phyloP scores from a whole-genome alignment of 306 rosid species.

The Cucurbita argyrosperma region DNA sequence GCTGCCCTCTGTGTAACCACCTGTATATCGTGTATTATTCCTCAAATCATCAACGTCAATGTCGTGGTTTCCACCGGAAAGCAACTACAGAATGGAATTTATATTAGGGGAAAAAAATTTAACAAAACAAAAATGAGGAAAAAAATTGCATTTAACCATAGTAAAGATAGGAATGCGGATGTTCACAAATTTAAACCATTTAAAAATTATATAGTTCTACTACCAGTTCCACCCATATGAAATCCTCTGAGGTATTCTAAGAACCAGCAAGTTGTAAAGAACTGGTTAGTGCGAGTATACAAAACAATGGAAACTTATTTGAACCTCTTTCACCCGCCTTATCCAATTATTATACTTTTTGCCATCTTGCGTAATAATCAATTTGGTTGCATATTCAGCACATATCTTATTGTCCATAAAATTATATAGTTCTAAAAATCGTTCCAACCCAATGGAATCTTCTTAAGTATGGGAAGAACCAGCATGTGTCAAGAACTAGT shows the following conservation, averaged over 20 bases:
- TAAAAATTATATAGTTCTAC: neutral
- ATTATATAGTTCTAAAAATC: neutral
- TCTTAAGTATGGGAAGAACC: neutral
- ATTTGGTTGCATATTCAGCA: neutral
- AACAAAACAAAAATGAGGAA: neutral
- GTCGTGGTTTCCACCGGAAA: slow-evolving; percentile 94
- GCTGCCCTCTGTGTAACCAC: slow-evolving; percentile 81
- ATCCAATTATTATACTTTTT: neutral
- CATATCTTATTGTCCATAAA: neutral
- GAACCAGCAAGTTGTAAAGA: neutral
- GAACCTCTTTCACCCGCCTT: neutral
- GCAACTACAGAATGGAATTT: slow-evolving; percentile 44
- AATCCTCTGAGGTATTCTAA: neutral
- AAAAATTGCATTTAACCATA: neutral
- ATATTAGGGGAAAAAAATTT: neutral
- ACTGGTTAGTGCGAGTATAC: neutral
- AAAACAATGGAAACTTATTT: neutral
- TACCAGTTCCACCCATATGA: neutral
- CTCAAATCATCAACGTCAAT: slow-evolving; percentile 77
- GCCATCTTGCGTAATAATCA: neutral
- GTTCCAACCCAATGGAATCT: neutral
- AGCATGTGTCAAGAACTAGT: neutral
- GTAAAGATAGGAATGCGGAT: neutral
- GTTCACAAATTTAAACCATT: neutral
- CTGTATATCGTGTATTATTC: slow-evolving; percentile 77